Base-by-base conservation (phyloP, 768 basidiomycete genomes). In the Lanmaoa pseudosensibilis region DNA sequence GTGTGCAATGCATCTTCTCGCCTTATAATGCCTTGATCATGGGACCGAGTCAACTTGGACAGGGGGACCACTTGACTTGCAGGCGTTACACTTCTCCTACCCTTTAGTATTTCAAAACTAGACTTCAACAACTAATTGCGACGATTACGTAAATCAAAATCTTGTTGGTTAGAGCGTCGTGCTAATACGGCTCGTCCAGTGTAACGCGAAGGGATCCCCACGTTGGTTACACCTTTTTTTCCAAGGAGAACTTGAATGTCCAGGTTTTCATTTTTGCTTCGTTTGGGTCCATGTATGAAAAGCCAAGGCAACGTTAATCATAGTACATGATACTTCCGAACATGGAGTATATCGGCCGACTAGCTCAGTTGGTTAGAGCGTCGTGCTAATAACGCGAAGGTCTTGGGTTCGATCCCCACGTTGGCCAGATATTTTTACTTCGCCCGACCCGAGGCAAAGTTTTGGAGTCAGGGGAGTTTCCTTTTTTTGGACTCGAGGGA, bases 401-500 rank as follows among this genome's bases (percentile, higher is more conserved):
- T 85, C 85, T 81, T 86, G 84, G 84, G 84, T 86, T 86, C 84
- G 83, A 85, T 78, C 84, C 84, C 83, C 84, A 85, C 80, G 82
- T 82, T 84, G 83, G 84, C 84, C 83, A 66, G 0, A 9, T 4
- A 4, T n/a, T 64, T 49, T 58, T 53, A 12, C 18, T 23, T 36
- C 34, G 1, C 5, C 50, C 27, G 27, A 30, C 12, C 49, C 16
- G 36, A 25, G 48, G 25, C 10, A 19, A n/a, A 18, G 1, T 4
- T n/a, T 32, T 12, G 1, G 11, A 32, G 32, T 25, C 39, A 25
- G 5, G n/a, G 16, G 27, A 9, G 9, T 0, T 40, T 55, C 50
- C 62, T 46, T 32, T 58, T 50, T 63, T 57, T 62, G 59, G 64
- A 34, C 15, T 50, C 23, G 55, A 64, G 56, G 38, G 68, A 59